Percentiles rank a stretch among this genome's conserved stretches.
These are phyloP conservation scores for Lanmaoa rubissima DNA, from an alignment of 768 basidiomycete species.

Conservation along the genomic window DNA sequence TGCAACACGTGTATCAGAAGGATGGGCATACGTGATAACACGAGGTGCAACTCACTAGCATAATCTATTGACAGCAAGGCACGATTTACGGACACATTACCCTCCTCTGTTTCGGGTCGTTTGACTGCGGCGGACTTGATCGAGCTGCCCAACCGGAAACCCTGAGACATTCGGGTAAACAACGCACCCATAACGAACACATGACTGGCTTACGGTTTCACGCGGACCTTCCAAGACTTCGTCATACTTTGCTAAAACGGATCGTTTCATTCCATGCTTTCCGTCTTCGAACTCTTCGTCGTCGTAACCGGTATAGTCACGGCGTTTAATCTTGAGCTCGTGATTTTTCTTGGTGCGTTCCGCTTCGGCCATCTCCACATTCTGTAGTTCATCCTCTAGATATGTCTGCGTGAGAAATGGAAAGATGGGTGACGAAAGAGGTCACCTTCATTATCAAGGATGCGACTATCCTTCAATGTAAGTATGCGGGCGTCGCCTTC, in stretches of 20 bases:
- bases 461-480: conserved; percentile 93
- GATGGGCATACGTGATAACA: background rate
- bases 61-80: conserved; percentile 86
- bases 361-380: conserved; percentile 90
- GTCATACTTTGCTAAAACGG: conserved; percentile 90
- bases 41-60: conserved; percentile 57
- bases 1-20: conserved; percentile 32
- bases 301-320: conserved; percentile 92
- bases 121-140: conserved; percentile 37
- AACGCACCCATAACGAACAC: background rate
- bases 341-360: conserved; percentile 76
- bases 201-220: conserved; percentile 52
- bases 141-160: conserved; percentile 81
- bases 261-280: conserved; percentile 73
- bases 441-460: conserved; percentile 91
- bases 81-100: conserved; percentile 67
- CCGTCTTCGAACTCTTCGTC: conserved; percentile 89
- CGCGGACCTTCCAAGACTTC: conserved; percentile 77
- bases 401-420: background rate
- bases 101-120: conserved; percentile 47
- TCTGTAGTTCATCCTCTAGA: conserved; percentile 96
- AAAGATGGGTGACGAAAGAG: background rate
- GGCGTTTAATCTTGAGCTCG: conserved; percentile 84
- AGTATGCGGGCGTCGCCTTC: conserved; percentile 95
- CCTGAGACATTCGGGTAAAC: conserved; percentile 42